Base-by-base conservation (phyloP, 345 rosid species). In the Gossypium rotundifolium region DNA sequence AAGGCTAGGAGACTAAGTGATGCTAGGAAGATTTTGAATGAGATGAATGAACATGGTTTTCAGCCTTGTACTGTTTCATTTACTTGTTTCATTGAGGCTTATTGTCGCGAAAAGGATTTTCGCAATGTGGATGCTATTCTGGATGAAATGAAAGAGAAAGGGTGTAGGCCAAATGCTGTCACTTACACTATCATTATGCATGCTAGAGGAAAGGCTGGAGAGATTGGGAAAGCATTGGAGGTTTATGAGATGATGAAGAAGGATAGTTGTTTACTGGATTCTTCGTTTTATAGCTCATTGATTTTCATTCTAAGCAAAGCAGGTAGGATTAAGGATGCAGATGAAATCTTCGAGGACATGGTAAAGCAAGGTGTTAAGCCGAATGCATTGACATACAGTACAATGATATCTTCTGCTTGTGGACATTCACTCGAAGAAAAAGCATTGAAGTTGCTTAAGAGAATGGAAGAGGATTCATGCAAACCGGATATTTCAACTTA, bases 301-400 rank as follows among this genome's bases (percentile, higher is more conserved):
- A 87, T 90, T 65, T 90, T 81, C 77, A 77, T 87, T 74, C 59
- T 92, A 68, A 79, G 88, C 14, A 85, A 84, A 75, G 85, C 89
- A 13, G 98, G 97, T 57, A 87, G 97, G 85, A 68, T 83, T 57
- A 86, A 83, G 67, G 92, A 89, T 42, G 94, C 93, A 4, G 74
- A 82, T 78, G 90, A 90, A 71, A 75, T 92, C 53, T 92, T 89
- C 23, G 86, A 84, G 76, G 97, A 94, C 76, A 94, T 94, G 97
- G 75, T 73, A 78, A 79, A 75, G 13, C 92, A 89, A 76, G 92
- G 94, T 66, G 82, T 94, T 73, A 16, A 33, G 48, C 88, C 79
- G 0, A 85, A 88, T 79, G 80, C 86, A 48, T 58, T 83, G 79
- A 82, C 86, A 0, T 92, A 83, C 78, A 87, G 77, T 79, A 85